phyloP scores from a whole-genome alignment of 495 filamentous ascomycete genomes.

The Parathielavia appendiculata region DNA sequence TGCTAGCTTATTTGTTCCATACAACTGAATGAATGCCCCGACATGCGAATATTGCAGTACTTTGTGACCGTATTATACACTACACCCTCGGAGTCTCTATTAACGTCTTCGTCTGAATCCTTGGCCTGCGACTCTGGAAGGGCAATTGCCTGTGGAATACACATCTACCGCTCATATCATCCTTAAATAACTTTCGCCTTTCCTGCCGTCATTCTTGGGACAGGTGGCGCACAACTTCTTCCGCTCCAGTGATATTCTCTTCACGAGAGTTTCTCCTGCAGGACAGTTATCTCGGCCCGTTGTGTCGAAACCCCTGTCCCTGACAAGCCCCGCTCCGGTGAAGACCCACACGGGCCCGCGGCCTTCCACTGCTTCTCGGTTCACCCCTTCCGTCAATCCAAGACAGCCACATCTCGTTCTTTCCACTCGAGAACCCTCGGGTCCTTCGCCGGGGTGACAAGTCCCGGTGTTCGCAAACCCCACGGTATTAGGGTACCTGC shows the following conservation, averaged over 20 bases:
- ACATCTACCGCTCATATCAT: no score
- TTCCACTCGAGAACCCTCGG: not conserved
- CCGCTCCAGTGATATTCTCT: not conserved
- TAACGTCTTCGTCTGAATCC: no score
- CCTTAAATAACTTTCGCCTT: no score
- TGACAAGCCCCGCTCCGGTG: not conserved
- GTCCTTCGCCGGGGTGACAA: conserved; percentile 1
- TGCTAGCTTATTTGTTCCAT: no score
- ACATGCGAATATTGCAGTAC: no score
- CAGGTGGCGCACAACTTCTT: not conserved
- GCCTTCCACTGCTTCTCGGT: not conserved
- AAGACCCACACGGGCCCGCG: no score
- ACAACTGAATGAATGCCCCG: no score
- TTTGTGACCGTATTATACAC: no score
- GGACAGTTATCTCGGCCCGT: conserved; percentile 10
- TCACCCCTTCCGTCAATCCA: conserved; percentile 6
- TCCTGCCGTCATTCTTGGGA: no score
- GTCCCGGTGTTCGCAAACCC: not conserved
- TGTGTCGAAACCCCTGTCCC: not conserved
- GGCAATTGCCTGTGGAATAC: no score
- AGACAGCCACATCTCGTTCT: not conserved
- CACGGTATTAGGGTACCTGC: conserved; percentile 3
- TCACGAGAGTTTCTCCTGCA: not conserved
- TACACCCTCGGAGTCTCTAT: no score
- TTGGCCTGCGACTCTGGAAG: no score